Base-by-base conservation (phyloP, 768 basidiomycete species). In the Pleurotus eryngii region DNA sequence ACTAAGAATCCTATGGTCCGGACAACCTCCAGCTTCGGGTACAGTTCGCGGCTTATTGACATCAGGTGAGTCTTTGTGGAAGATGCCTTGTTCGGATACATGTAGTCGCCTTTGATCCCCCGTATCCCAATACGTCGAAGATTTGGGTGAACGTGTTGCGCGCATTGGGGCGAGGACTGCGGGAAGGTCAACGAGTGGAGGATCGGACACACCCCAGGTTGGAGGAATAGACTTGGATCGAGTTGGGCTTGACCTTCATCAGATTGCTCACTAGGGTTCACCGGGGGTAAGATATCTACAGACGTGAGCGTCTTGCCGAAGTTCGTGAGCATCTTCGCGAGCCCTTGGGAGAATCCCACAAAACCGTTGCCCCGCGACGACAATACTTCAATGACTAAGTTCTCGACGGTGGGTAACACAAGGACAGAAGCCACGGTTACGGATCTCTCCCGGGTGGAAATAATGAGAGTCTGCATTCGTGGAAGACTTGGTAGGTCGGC, bases 61-160 rank as follows among this genome's bases (percentile, higher is more conserved):
- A 72, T 65, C 22, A 81, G 69, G 63, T 81, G 80, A 30, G 64
- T 65, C 57, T 70, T 77, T 27, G 72, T 67, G 37, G 57, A 58
- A 26, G 72, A 67, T 22, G 70, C 60, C 53, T 75, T 75, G 61
- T 75, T 73, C 24, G 78, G 77, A 63, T 78, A 78, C 43, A 84
- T 70, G 43, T 65, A 62, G 37, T 78, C 74, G 6, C 76, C 68
- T 40, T 68, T 68, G 37, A 81, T 67, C 20, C 76, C 76, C 20
- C 76, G 74, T 49, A 83, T 64, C 12, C 78, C 81, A 54, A 81
- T 76, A 49, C 76, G 75, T 27, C 79, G 78, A 43, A 84, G 69
- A 20, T 71, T 61, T 22, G 67, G 66, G 56, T 74, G 74, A 18
- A 62, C 59, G 54, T 66, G 57, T 38, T 61, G 56, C 35, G 45